phyloP scores from a whole-genome alignment of 768 basidiomycete genomes.

The Tubosaeta sp. region DNA sequence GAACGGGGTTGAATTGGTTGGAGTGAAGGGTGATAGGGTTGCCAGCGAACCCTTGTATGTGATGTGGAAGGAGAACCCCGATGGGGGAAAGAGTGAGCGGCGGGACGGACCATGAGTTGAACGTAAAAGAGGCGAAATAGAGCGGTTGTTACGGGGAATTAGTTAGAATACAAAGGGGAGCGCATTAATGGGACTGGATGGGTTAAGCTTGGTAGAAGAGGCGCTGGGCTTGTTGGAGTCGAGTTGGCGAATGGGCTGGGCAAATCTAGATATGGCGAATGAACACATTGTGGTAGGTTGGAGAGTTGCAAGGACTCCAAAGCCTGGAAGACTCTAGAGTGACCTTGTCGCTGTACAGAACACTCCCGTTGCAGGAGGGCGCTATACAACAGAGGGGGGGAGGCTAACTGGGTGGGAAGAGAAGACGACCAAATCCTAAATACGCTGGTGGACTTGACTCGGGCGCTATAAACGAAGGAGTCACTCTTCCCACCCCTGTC shows the following conservation, averaged over 20 bases:
- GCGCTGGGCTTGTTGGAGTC: conserved; percentile 12
- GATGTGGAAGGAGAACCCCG: conserved; percentile 61
- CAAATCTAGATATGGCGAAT: conserved; percentile 24
- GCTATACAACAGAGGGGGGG: conserved; percentile 13
- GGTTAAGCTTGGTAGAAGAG: conserved; percentile 14
- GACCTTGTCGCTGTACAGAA: conserved; percentile 30
- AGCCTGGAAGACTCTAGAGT: conserved; percentile 40
- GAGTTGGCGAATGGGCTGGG: conserved; percentile 17
- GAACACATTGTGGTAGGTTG: conserved; percentile 39
- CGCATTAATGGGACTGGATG: conserved; percentile 29
- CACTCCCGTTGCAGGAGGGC: conserved; percentile 19
- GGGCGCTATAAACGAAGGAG: conserved; percentile 32
- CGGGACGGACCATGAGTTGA: conserved; percentile 31
- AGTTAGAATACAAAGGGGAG: conserved; percentile 36
- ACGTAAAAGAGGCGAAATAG: conserved; percentile 4
- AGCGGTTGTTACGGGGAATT: conserved; percentile 15
- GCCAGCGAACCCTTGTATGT: conserved; percentile 73
- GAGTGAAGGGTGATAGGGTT: conserved; percentile 60
- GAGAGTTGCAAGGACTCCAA: conserved; percentile 27
- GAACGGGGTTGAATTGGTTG: conserved; percentile 36
- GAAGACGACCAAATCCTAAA: conserved; percentile 14
- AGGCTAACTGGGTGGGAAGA: background rate
- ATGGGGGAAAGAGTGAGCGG: conserved; percentile 57
- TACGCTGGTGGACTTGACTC: conserved; percentile 24
- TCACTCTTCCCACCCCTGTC: conserved; percentile 22